Evolutionary conservation across 352 stramenopile species (phyloP), one percentile per base, ranked within the genome.

Genomic region (Nothophytophthora sp.): DNA sequence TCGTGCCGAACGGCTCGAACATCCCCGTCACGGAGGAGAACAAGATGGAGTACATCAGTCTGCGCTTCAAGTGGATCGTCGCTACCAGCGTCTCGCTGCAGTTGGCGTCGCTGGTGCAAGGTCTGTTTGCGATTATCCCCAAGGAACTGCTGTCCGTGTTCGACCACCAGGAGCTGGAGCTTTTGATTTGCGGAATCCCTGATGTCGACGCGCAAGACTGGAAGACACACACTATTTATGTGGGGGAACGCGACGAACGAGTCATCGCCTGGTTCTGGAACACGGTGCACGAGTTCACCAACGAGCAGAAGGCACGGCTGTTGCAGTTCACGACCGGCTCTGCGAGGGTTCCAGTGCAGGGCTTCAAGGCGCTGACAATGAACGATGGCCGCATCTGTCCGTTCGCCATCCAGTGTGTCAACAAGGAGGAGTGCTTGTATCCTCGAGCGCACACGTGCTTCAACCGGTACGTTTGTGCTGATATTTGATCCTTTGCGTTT

Each of bases 241-340:
- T 92, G 35, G 85, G 81, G 32, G 78, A 90, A 51, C 72, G 72
- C 33, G 82, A 92, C 43, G 76, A 91, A 20, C 88, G 95, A 63
- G 86, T 98, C 52, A 97, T 98, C 41, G 66, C 78, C 24, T 99
- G 96, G 96, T 99, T 99, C 64, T 99, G 97, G 97, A 97, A 97
- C 53, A 96, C 97, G 35, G 78, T 99, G 30, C 83, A 91, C 38
- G 82, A 86, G 42, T 94, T 99, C 27, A 86, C 85, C 3, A 90
- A 97, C 48, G 96, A 98, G 54, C 87, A 99, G 54, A 97, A 97
- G 56, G 96, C 97, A 20, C 77, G 92, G 5, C 92, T 99, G 59
- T 68, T 99, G 16, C 96, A 99, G 67, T 99, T 99, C 60, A 97
- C 98, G 19, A 99, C 96, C 0, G 97, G 97, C 8, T 99, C 94